Evolutionary conservation across 1,284 basidiomycete genomes (phyloP), one percentile per base, ranked within the genome.

Genomic region (Trichosporon sp.): DNA sequence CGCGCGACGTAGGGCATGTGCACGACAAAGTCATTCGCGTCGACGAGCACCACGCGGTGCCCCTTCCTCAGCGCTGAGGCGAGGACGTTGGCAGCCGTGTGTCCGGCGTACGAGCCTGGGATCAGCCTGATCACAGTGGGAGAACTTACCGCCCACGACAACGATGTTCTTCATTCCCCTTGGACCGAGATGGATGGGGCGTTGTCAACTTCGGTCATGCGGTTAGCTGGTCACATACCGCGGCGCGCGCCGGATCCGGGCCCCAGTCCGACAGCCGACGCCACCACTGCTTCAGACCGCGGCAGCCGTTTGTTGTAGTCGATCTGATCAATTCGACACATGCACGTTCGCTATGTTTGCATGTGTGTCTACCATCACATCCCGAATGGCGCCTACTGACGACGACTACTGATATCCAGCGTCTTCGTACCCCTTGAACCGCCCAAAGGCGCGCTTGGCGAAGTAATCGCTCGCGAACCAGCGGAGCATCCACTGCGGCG

Each of bases 1-100:
- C 82, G 70, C 4, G 82, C 72, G 13, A 74, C 66, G 6, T 72
- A 76, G 25, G 81, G 71, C 1, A 77, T 70, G 72, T 76, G 82
- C 60, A 75, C 80, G 0, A 74, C 73, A 34, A 73, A 78, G 2
- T 73, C 73, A 19, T 19, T 66, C 14, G 34, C 56, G 14, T 66
- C 65, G 31, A 66, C 37, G 10, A 66, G 36, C n/a, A 63, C 25
- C 10, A 66, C 54, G 37, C 65, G 65, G 57, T 66, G 37, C 3
- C 34, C n/a, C 0, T 21, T 0, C 9, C 59, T 46, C 6, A 66
- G 56, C 10, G 14, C 8, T 2, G 34, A 6, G 1, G 29, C 29
- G 23, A 66, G 62, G 9, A 2, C 14, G 59, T 66, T 66, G 6
- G 65, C 65, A 11, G 63, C 49, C 10, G 59, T 25, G 37, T 66